A percentile compares a stretch with the other conserved stretches of the same genome.
Evolutionary conservation across 352 stramenopile genomes (phyloP).

Genomic region (Phytopythium aichiense): DNA sequence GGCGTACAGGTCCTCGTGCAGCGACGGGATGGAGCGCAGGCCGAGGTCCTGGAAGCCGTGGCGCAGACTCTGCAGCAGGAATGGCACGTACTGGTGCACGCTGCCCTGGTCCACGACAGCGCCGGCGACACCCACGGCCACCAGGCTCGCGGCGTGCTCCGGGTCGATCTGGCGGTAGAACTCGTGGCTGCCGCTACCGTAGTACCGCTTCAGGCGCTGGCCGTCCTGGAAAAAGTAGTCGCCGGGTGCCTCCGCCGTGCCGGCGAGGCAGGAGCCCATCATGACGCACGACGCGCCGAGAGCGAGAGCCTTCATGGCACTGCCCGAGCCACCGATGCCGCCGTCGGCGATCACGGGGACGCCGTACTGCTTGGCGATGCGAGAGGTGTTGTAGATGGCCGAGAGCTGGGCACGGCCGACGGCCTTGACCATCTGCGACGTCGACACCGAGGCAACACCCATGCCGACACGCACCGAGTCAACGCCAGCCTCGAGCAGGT

Average conservation of each 20-base stretch:
- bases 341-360: conserved; percentile 98
- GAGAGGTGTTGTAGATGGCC: conserved; percentile 97
- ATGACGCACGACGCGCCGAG: conserved; percentile 97
- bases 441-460: conserved; percentile 99
- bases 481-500: conserved; percentile 97
- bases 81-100: conserved; percentile 96
- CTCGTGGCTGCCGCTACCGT: conserved; percentile 97
- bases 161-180: conserved; percentile 42
- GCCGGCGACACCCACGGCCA: conserved; percentile 97
- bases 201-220: conserved; percentile 98
- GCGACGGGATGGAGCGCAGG: conserved; percentile 80
- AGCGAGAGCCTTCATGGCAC: conserved; percentile 97
- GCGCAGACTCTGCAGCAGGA: conserved; percentile 95
- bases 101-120: conserved; percentile 98
- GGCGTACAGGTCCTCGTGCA: conserved; percentile 71
- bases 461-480: conserved; percentile 98
- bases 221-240: conserved; percentile 99
- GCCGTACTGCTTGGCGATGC: conserved; percentile 91
- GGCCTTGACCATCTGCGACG: conserved; percentile 98
- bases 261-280: conserved; percentile 98
- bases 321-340: conserved; percentile 94
- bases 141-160: conserved; percentile 91
- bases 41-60: conserved; percentile 98
- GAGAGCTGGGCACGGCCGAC: conserved; percentile 97
- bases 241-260: conserved; percentile 96